Evolutionary conservation across 352 stramenopile species (phyloP).

Genomic region (Pythium brassicae): DNA sequence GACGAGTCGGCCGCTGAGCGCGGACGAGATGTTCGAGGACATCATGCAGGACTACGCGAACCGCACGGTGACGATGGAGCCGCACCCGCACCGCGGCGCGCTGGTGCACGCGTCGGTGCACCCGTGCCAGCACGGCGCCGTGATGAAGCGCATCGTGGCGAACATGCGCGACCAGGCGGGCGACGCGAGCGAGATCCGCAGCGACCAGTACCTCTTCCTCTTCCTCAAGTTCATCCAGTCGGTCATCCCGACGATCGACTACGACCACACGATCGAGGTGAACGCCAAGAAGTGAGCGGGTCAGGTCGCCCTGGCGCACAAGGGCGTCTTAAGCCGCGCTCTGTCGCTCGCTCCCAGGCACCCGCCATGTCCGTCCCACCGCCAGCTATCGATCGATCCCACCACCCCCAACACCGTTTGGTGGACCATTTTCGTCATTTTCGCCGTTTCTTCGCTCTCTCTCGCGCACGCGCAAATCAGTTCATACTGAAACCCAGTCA

Average conservation of each 20-base stretch:
- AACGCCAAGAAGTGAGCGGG: conserved; percentile 59
- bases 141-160: conserved; percentile 98
- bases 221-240: conserved; percentile 99
- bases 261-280: conserved; percentile 99
- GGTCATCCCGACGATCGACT: conserved; percentile 99
- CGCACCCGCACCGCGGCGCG: conserved; percentile 90
- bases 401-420: too few species aligned
- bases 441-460: too few species aligned
- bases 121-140: conserved; percentile 96
- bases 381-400: too few species aligned
- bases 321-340: too few species aligned
- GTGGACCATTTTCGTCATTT: too few species aligned
- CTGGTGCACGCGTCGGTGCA: conserved; percentile 95
- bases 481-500: too few species aligned
- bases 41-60: conserved; percentile 99
- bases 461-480: too few species aligned
- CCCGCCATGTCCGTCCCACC: too few species aligned
- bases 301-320: too few species aligned
- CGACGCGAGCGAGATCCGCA: conserved; percentile 69
- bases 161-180: conserved; percentile 82
- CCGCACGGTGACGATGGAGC: conserved; percentile 98
- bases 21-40: conserved; percentile 97
- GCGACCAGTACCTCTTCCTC: conserved; percentile 98
- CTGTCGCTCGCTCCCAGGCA: too few species aligned
- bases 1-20: conserved; percentile 79